Evolutionary conservation across 2,329 filamentous ascomycete genomes (phyloP), one percentile per base, ranked within the genome.

Genomic region (Claviceps capensis): DNA sequence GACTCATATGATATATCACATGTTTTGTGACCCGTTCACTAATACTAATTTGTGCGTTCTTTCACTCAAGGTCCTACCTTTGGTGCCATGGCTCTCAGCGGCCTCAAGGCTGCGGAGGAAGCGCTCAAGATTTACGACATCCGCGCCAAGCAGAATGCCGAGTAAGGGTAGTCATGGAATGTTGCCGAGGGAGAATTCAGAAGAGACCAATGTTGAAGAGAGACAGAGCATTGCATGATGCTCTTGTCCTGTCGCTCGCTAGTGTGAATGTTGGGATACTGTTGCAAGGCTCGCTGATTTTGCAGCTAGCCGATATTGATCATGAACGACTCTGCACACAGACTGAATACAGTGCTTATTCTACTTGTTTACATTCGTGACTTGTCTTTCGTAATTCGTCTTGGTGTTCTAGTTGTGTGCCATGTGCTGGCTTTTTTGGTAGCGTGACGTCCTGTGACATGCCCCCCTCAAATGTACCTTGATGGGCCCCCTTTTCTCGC

Each of bases 51-150:
- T 2, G 2, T 38, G 1, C 51, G 5, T 44, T 44, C 14, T 44
- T 57, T 40, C 6, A 6, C 0, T 3, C 11, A 73, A 73, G 70
- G 79, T 2, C 86, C 86, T 41, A 91, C 87, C 1, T 93, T 93
- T 65, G 88, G 88, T 52, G 89, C 89, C 50, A 95, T 95, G 89
- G 87, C 79, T 19, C 76, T 95, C 41, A 85, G 79, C 53, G 89
- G 89, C 59, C 85, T 95, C 63, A 95, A 94, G 77, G 89, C 89
- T 62, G 89, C 89, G 9, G 88, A 95, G 72, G 88, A 91, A 69
- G 86, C 85, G 0, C 72, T 94, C 57, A 79, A 76, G 58, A 77
- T 94, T 53, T 89, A 88, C 60, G 87, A 93, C 40, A 69, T 80
- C 59, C 82, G 88, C 60, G 85, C 87, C 78, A 78, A 78, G 61